Evolutionary conservation across 345 rosid species (phyloP).

Genomic region (Hirschfeldia incana): DNA sequence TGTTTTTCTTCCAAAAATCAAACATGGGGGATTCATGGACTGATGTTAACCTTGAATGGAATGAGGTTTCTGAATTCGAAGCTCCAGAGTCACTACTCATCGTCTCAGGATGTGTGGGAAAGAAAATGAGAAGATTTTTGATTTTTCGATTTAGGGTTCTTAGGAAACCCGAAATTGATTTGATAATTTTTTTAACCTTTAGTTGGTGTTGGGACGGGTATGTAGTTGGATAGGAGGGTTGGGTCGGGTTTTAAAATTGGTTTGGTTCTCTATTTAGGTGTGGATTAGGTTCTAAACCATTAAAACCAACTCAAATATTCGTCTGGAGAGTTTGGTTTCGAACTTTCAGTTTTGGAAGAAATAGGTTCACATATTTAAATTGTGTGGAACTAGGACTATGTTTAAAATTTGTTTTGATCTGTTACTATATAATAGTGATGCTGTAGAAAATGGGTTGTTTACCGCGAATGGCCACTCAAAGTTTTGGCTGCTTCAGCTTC

Average conservation of each 20-base stretch:
- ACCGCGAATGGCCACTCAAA: no score
- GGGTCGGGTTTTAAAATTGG: neutral
- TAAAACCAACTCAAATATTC: no score
- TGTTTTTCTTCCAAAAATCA: no score
- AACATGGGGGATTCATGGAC: neutral
- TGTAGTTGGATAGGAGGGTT: neutral
- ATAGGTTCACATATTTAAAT: no score
- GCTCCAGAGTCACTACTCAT: neutral
- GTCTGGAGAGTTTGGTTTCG: no score
- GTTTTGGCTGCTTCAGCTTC: no score
- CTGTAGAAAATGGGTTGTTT: no score
- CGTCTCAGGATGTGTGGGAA: neutral
- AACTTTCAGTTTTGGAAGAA: no score
- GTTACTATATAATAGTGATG: no score
- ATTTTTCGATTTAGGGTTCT: neutral
- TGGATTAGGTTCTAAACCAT: no score
- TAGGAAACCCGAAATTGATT: neutral
- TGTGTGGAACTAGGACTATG: no score
- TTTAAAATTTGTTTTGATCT: no score
- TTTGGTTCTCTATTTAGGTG: neutral
- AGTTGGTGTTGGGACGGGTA: neutral
- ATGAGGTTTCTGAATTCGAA: neutral
- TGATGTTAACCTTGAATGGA: neutral
- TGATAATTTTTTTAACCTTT: neutral
- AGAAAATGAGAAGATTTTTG: neutral